These are phyloP conservation scores for Linaria vulgaris DNA, from an alignment of 257 asterid genomes.

Conservation along the genomic window DNA sequence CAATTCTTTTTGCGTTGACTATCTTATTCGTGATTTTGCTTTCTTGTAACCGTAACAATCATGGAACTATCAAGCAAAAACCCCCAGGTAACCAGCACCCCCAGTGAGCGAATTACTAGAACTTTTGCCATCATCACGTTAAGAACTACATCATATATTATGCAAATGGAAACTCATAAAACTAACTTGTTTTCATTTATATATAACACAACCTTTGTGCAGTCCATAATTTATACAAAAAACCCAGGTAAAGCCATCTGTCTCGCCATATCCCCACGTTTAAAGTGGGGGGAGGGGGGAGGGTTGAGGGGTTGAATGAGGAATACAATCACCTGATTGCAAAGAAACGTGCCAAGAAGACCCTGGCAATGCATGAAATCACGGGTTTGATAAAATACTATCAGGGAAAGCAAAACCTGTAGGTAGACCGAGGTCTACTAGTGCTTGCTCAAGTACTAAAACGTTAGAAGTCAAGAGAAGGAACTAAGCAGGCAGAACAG, in stretches of 20 bases:
- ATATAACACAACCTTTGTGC: conserved; percentile 40
- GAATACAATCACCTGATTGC: no score
- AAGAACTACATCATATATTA: no score
- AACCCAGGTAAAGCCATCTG: conserved; percentile 31
- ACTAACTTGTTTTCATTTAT: not conserved
- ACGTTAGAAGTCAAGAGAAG: conserved; percentile 43
- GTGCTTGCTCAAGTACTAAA: conserved; percentile 57
- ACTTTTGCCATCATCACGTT: no score
- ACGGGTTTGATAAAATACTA: not conserved
- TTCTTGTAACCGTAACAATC: no score
- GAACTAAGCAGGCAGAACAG: conserved; percentile 70
- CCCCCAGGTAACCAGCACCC: no score
- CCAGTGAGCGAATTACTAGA: no score
- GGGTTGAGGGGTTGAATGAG: not conserved
- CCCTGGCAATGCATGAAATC: no score
- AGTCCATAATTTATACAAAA: conserved; percentile 43
- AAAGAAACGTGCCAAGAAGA: no score
- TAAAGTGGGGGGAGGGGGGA: not conserved
- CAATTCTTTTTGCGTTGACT: no score
- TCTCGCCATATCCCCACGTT: conserved; percentile 17
- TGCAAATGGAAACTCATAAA: no score
- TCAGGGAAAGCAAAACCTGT: conserved; percentile 35
- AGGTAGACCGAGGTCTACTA: conserved; percentile 58
- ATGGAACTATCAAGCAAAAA: no score
- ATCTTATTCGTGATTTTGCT: no score